Evolutionary conservation across 1,139 yeast genomes (phyloP), one percentile per base, ranked within the genome.

Genomic region (Nematodospora anomalae): DNA sequence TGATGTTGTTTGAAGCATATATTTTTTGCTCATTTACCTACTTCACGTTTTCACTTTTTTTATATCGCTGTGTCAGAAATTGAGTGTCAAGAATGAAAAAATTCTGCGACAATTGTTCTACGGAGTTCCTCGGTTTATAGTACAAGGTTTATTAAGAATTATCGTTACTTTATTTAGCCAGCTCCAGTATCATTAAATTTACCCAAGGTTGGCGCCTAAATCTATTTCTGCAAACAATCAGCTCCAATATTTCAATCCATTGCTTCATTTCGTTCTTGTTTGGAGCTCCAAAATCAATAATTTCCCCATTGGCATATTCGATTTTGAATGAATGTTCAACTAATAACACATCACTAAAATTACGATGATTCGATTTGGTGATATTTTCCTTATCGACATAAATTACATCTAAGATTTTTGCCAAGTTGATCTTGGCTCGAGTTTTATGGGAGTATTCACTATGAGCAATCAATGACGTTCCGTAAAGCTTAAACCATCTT

Each of bases 171-270:
- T 31, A 12, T 24, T 20, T 8, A 12, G 4, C 20, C 16, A 24
- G 30, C 22, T 52, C 45, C 38, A 54, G 55, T 42, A 64, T 42
- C 76, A 71, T 71, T 41, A 61, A 44, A 42, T 74, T 77, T 16
- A 83, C 83, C 94, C 94, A 83, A 1, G 89, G 87, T 53, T 82
- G 88, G 32, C 74, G 65, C 26, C 78, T 64, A 57, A 72, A 72
- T 48, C 76, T 70, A 53, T 77, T 75, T 47, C 75, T 63, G 42
- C 68, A 67, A 15, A 80, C 71, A 24, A 81, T 73, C 36, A 65
- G 65, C 46, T 80, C 82, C 35, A 83, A 54, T 3, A 66, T 53
- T 2, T 56, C 46, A 34, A 79, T 71, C 94, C 94, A 84, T 37
- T 61, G 62, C 21, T 55, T 52, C 56, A 77, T 79, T 36, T 76